Percentiles rank a stretch among this genome's conserved stretches.
Conservation (phyloP, 371 early-diverging fungal genomes). For the Mortierella sp. region DNA sequence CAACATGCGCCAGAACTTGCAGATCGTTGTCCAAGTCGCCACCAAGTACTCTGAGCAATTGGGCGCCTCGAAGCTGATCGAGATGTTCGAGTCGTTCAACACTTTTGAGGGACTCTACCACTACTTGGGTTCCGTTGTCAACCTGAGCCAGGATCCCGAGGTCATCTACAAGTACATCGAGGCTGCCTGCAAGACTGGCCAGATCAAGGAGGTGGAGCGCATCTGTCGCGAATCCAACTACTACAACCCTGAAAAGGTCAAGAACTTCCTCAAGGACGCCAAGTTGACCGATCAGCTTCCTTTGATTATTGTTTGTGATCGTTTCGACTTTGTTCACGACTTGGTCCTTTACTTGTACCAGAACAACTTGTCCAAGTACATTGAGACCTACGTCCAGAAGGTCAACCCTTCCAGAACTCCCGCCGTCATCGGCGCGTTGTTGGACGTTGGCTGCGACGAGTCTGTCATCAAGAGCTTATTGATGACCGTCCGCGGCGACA, state of each 20-base stretch:
- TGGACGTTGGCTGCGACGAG: slow-evolving; percentile 99
- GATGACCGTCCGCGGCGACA: slow-evolving; percentile 80
- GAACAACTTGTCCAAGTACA: slow-evolving; percentile 93
- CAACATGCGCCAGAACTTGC: slow-evolving; percentile 96
- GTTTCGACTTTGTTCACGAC: slow-evolving; percentile 97
- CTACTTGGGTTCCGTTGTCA: slow-evolving; percentile 95
- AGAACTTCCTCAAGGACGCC: slow-evolving; percentile 98
- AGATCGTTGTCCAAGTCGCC: slow-evolving; percentile 95
- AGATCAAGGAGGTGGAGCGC: slow-evolving; percentile 97
- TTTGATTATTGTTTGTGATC: slow-evolving; percentile 97
- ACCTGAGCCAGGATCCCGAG: slow-evolving; percentile 93
- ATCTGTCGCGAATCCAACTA: slow-evolving; percentile 96
- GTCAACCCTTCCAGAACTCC: slow-evolving; percentile 97
- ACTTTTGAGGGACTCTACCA: slow-evolving; percentile 92
- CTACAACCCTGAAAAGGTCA: slow-evolving; percentile 98
- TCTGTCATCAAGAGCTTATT: slow-evolving; percentile 91
- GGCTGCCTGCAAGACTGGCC: slow-evolving; percentile 94
- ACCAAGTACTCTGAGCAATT: slow-evolving; percentile 97
- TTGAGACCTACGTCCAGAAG: slow-evolving; percentile 98
- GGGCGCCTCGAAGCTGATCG: slow-evolving; percentile 89
- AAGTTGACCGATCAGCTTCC: slow-evolving; percentile 96
- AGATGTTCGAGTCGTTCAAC: slow-evolving; percentile 92
- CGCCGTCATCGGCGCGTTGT: slow-evolving; percentile 94
- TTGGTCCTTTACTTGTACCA: slow-evolving; percentile 96
- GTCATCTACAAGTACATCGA: slow-evolving; percentile 99